Base-by-base conservation (phyloP, 345 rosid species). In the Linum tenue region DNA sequence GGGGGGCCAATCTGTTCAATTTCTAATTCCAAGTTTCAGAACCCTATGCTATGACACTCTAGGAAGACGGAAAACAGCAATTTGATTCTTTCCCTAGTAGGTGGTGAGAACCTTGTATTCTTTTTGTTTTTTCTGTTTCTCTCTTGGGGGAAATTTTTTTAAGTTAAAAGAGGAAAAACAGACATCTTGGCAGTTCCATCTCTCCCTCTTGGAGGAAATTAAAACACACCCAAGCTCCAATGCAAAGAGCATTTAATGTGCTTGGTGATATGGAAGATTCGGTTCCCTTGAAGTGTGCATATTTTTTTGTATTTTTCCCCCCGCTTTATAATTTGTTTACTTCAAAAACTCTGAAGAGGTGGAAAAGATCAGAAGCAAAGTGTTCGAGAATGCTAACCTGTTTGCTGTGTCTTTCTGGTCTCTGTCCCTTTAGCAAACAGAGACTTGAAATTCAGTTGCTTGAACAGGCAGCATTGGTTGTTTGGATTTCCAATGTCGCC, bases 241-340 rank as follows among this genome's bases (percentile, higher is more conserved):
- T 81, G 84, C 79, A 68, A 68, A 68, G 58, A 16, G 59, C 84
- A 79, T 72, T 86, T 69, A 83, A 81, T 82, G 84, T 77, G 72
- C 73, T 67, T 72, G 82, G 74, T 80, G 84, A 80, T 81, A 72
- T 80, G 84, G 88, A 83, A 83, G 86, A 86, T 86, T 86, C 88
- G 80, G 67, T 83, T 76, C 50, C 50, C 79, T 84, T 68, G 86
- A 79, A 76, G 77, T 71, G 67, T 76, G 84, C 72, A 75, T 61
- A 58, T 60, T 16, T 48, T 55, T 67, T 48, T 67, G 56, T 60
- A 48, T 48, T 64, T 64, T 22, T 22, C 31, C 31, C 31, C 31
- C 31, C 31, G 31, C 31, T 22, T 22, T 22, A 22, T 1, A 22
- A 22, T 22, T 22, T 22, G 31, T 22, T 22, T 22, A 22, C 31